These are phyloP conservation scores for Teratosphaeria pseudoeucalypti DNA, from an alignment of 2,329 filamentous ascomycete genomes.

Conservation along the genomic window DNA sequence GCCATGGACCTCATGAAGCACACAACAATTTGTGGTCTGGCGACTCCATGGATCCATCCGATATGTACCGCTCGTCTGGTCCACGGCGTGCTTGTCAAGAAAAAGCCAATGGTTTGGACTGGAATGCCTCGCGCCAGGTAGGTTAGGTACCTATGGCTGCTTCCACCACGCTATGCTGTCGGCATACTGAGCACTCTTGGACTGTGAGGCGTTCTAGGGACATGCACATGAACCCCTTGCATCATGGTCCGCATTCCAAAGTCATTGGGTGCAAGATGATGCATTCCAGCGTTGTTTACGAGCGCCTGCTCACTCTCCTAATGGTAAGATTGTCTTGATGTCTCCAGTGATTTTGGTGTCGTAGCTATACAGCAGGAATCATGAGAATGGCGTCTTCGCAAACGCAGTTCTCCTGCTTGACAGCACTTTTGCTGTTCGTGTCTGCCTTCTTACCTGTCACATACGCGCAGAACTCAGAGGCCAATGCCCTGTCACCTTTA, in stretches of 20 bases:
- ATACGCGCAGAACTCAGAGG: background rate
- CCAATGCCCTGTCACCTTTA: constrained; percentile 5
- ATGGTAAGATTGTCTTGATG: background rate
- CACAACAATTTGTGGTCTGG: too few species aligned
- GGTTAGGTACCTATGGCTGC: too few species aligned
- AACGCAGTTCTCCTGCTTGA: background rate
- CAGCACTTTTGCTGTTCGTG: background rate
- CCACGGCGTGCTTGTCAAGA: too few species aligned
- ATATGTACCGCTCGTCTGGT: too few species aligned
- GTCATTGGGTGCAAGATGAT: background rate
- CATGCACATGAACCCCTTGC: background rate
- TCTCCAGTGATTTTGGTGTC: background rate
- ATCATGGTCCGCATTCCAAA: background rate
- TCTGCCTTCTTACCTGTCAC: background rate
- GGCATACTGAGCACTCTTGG: too few species aligned
- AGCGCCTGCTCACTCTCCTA: background rate
- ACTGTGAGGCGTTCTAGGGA: too few species aligned
- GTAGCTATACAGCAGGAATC: background rate
- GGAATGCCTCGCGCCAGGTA: too few species aligned
- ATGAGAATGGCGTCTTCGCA: background rate
- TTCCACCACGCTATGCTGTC: too few species aligned
- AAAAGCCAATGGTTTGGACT: too few species aligned
- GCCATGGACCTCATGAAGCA: too few species aligned
- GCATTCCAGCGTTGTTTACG: background rate
- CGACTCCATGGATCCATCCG: too few species aligned